A percentile compares a stretch with the other conserved stretches of the same genome.
These are phyloP conservation scores for Cichorium intybus DNA, from an alignment of 140 eudicot species.

Conservation along the genomic window DNA sequence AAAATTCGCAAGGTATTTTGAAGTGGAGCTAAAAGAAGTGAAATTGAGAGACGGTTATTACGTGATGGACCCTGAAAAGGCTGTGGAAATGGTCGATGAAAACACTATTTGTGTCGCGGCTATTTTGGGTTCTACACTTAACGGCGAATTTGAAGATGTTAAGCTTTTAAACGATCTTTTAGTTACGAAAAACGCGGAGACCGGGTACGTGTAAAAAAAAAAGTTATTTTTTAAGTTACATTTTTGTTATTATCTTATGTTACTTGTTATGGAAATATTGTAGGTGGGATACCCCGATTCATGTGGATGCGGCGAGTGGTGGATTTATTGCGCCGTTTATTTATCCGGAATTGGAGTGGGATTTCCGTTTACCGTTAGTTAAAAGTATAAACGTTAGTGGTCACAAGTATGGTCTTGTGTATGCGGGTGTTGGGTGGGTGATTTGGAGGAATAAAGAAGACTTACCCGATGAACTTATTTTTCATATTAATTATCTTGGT, in stretches of 20 bases:
- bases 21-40: slow-evolving; percentile 86
- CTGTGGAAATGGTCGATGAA: slow-evolving; percentile 83
- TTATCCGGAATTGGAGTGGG: slow-evolving; percentile 86
- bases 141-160: slow-evolving; percentile 87
- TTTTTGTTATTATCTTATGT: background rate
- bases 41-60: slow-evolving; percentile 67
- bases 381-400: slow-evolving; percentile 91
- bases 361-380: slow-evolving; percentile 73
- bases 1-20: slow-evolving; percentile 86
- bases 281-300: slow-evolving; percentile 89
- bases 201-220: slow-evolving; percentile 40
- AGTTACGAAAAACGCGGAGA: slow-evolving; percentile 48
- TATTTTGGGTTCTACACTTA: slow-evolving; percentile 78
- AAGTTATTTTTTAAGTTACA: background rate
- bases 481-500: slow-evolving; percentile 89
- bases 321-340: slow-evolving; percentile 87
- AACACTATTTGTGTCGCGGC: slow-evolving; percentile 89
- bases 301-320: slow-evolving; percentile 93
- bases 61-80: slow-evolving; percentile 82
- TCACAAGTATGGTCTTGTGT: slow-evolving; percentile 86
- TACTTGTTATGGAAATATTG: background rate
- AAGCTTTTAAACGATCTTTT: slow-evolving; percentile 70
- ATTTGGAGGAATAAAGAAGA: slow-evolving; percentile 86
- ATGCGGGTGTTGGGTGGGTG: slow-evolving; percentile 88
- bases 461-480: slow-evolving; percentile 83